Conservation (phyloP, 441 rosid genomes). For the Gossypium davidsonii region DNA sequence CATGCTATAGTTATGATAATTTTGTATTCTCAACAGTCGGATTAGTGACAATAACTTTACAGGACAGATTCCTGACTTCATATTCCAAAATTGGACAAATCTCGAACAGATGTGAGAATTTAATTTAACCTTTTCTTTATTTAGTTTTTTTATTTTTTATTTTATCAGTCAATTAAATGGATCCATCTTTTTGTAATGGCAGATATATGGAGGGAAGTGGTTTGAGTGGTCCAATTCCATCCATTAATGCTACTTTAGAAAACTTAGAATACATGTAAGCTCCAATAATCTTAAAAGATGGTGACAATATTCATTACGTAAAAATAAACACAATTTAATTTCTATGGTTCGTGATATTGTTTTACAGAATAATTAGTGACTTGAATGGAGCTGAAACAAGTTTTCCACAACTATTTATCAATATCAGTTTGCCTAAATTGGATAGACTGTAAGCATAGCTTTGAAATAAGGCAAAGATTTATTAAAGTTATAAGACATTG, state of each 20-base stretch:
- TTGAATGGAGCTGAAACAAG: constrained; percentile 31
- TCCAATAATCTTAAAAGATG: not conserved
- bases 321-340: too few relatives aligned
- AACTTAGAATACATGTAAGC: constrained; percentile 40
- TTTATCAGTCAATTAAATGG: not conserved
- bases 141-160: not conserved
- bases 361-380: constrained; percentile 56
- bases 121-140: not conserved
- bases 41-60: constrained; percentile 40
- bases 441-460: constrained; percentile 23
- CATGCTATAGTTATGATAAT: too few relatives aligned
- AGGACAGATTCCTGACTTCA: constrained; percentile 43
- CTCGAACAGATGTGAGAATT: constrained; percentile 38
- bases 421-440: constrained; percentile 14
- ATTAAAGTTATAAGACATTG: too few relatives aligned
- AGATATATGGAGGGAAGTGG: constrained; percentile 56
- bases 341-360: not conserved
- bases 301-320: too few relatives aligned
- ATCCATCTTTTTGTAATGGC: not conserved
- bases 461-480: not conserved
- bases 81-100: constrained; percentile 38
- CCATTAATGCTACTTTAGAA: constrained; percentile 21
- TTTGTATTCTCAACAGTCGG: constrained; percentile 22
- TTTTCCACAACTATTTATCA: constrained; percentile 30
- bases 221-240: constrained; percentile 57